Evolutionary conservation across 2,329 filamentous ascomycete species (phyloP), one percentile per base, ranked within the genome.

Genomic region (Pseudocercospora macadamiae): DNA sequence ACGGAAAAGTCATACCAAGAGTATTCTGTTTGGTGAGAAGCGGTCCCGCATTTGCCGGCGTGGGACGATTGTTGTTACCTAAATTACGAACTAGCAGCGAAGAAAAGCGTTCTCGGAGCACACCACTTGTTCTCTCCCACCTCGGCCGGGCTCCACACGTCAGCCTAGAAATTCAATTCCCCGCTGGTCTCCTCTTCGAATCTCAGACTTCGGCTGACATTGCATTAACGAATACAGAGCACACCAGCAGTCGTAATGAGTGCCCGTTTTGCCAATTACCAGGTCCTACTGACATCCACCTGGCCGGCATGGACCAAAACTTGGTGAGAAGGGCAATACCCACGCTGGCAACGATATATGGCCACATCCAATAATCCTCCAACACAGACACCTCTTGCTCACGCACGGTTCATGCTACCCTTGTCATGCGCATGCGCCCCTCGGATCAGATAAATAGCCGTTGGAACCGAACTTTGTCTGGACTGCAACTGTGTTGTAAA

Each of bases 391-490:
- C n/a, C 37, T 18, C 18, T 9, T 19, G 18, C 37, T 42, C n/a
- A 19, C 18, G 37, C 37, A 42, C 37, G 37, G 37, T 18, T 42
- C 37, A 10, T n/a, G n/a, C n/a, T n/a, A 51, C 10, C 3, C 49
- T n/a, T 9, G 18, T 26, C 36, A 44, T 26, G 10, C 16, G 36
- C 30, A 28, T 28, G n/a, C 45, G 18, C 45, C 2, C 12, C 23
- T 42, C 55, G 49, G 55, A 58, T 58, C 55, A 58, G 55, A 58
- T 58, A 58, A 58, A 34, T 34, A 49, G 47, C 47, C n/a, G n/a
- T n/a, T n/a, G n/a, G n/a, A n/a, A n/a, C n/a, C 26, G 47, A 34
- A 34, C 26, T 49, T n/a, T 28, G 26, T 28, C 26, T 32, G 25
- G 45, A 45, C 42, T 21, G 42, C 42, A 45, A 32, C 28, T 12